Base-by-base conservation (phyloP, 257 asterid species). In the Ophiorrhiza pumila region DNA sequence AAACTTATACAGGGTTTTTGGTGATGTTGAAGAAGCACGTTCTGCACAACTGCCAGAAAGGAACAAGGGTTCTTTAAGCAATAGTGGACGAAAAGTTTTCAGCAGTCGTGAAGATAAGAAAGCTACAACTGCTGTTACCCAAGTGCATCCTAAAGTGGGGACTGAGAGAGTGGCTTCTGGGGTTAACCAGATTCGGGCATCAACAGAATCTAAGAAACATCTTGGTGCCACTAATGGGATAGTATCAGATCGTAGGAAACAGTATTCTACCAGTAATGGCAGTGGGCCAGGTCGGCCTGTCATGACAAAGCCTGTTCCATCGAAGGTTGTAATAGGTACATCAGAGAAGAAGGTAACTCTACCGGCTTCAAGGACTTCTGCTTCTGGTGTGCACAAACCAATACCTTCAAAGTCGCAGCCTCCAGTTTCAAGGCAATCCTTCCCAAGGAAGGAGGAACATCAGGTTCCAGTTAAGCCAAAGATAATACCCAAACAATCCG, bases 231-330 rank as follows among this genome's bases (percentile, higher is more conserved):
- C 78, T 82, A 85, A 80, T 76, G 91, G 91, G 50, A 85, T 60
- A 31, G 1, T 55, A 42, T 41, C 68, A 8, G 71, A 69, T 70
- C 71, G 82, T 62, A 77, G 90, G 77, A 89, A 77, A 77, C 93
- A 82, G 65, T 74, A 80, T 7, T 74, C 85, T 68, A 83, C 79
- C 72, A 83, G 83, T 79, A 85, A 78, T 67, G 92, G 92, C 41
- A 87, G 85, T 80, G 96, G 92, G 59, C 93, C 91, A 15, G 98
- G 96, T 18, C 95, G 91, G 91, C 91, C 96, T 22, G 34, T 79
- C 71, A 83, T 77, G 32, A 74, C 80, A 6, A 88, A 85, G 82
- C 67, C 77, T 20, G 58, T 73, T 59, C 89, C 96, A 34, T 71
- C 85, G 4, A 90, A 78, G 80, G 78, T 63, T 79, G 45, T 84